Percentiles rank a stretch among this genome's conserved stretches.
Conservation (phyloP, 768 basidiomycete species). For the Russula olivacea region DNA sequence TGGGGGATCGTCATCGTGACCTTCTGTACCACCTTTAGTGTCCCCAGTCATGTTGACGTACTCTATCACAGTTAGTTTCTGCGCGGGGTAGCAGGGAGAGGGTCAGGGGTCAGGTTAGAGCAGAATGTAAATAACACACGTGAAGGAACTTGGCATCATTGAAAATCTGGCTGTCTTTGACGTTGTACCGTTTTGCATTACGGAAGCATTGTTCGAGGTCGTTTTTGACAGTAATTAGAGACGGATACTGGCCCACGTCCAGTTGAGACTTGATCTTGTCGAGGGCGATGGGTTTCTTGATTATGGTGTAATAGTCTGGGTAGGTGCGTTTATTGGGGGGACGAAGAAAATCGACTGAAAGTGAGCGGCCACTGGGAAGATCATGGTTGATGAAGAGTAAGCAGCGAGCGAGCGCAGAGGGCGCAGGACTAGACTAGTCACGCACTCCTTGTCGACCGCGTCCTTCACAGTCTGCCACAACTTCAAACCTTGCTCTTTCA, state of each 20-base stretch:
- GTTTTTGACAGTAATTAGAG: constrained; percentile 58
- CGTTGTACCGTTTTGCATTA: constrained; percentile 80
- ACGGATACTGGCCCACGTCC: constrained; percentile 51
- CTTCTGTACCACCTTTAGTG: constrained; percentile 35
- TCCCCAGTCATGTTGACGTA: constrained; percentile 43
- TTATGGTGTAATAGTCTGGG: constrained; percentile 82
- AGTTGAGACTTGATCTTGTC: constrained; percentile 84
- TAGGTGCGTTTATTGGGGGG: constrained; percentile 67
- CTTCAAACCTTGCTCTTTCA: constrained; percentile 62
- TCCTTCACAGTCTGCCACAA: constrained; percentile 77
- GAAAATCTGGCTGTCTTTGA: constrained; percentile 72
- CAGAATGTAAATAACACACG: constrained; percentile 40
- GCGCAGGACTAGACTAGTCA: constrained; percentile 42
- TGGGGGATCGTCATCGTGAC: constrained; percentile 31
- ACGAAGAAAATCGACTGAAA: constrained; percentile 61
- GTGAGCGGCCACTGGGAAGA: constrained; percentile 49
- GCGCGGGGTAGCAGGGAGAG: not conserved
- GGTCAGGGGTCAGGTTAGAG: constrained; percentile 4
- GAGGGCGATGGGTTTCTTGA: constrained; percentile 76
- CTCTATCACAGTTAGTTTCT: constrained; percentile 48
- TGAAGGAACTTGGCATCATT: constrained; percentile 76
- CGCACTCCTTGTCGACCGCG: constrained; percentile 84
- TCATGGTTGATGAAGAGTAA: constrained; percentile 29
- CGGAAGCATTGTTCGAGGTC: constrained; percentile 75
- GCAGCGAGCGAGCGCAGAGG: constrained; percentile 24